Evolutionary conservation across 148 eudicot genomes (phyloP).

Genomic region (Fagopyrum homotropicum): DNA sequence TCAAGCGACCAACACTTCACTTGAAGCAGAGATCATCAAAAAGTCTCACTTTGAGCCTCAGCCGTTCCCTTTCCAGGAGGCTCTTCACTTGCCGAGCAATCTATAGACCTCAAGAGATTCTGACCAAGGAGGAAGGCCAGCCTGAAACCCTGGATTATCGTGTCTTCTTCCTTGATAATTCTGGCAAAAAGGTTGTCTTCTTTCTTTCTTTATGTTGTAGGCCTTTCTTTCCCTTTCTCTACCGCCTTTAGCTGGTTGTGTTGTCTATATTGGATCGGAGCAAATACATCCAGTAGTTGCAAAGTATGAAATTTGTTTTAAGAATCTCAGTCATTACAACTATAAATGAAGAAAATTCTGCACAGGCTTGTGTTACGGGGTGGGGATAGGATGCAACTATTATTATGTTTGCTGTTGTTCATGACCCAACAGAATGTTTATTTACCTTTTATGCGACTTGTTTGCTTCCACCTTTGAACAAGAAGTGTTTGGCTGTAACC

Average conservation of each 20-base stretch:
- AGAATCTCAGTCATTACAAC: background rate
- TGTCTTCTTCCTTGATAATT: slow-evolving; percentile 55
- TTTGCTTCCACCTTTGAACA: background rate
- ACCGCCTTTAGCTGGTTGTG: background rate
- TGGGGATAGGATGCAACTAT: background rate
- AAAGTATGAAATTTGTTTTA: background rate
- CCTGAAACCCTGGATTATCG: slow-evolving; percentile 84
- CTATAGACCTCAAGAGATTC: slow-evolving; percentile 40
- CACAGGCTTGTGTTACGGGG: background rate
- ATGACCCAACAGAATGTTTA: background rate
- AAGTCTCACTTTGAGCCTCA: slow-evolving; percentile 26
- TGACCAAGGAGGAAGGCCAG: slow-evolving; percentile 46
- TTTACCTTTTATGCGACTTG: background rate
- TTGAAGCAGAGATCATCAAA: slow-evolving; percentile 19
- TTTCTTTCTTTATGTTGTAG: background rate
- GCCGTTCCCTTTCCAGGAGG: slow-evolving; percentile 28
- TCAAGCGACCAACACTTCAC: slow-evolving; percentile 30
- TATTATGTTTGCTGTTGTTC: background rate
- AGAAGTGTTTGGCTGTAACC: slow-evolving; percentile 8
- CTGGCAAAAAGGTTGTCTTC: slow-evolving; percentile 62
- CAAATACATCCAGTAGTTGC: background rate
- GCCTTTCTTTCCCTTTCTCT: background rate
- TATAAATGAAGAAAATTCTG: background rate
- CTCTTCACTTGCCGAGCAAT: slow-evolving; percentile 57
- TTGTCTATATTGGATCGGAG: background rate